Evolutionary conservation across 495 filamentous ascomycete genomes (phyloP).

Genomic region (Polyplosphaeria fusca): DNA sequence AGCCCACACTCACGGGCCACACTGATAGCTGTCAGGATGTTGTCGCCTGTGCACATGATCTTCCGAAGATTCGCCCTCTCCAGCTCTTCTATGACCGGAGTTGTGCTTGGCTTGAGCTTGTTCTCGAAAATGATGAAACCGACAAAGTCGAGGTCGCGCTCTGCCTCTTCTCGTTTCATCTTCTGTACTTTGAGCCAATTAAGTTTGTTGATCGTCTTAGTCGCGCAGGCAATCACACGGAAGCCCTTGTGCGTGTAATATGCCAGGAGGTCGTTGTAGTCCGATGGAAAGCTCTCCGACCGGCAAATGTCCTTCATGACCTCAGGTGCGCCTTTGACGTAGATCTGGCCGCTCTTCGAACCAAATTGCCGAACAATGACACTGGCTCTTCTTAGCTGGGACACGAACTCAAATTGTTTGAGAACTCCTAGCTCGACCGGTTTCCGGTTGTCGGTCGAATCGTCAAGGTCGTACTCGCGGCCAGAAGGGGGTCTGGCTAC

Average conservation of each 20-base stretch:
- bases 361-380: conserved; percentile 87
- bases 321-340: conserved; percentile 96
- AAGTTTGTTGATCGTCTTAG: conserved; percentile 77
- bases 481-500: conserved; percentile 77
- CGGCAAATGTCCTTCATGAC: conserved; percentile 90
- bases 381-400: conserved; percentile 87
- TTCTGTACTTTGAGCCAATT: conserved; percentile 94
- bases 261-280: conserved; percentile 82
- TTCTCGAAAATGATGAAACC: conserved; percentile 99
- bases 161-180: conserved; percentile 80
- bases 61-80: conserved; percentile 78
- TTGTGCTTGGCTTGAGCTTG: conserved; percentile 84
- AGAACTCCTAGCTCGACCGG: conserved; percentile 79
- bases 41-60: conserved; percentile 98
- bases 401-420: conserved; percentile 93
- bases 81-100: conserved; percentile 77
- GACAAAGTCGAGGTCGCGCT: conserved; percentile 76
- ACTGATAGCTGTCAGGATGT: conserved; percentile 95
- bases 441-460: conserved; percentile 40
- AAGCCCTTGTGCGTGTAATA: conserved; percentile 95
- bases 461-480: conserved; percentile 55
- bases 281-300: conserved; percentile 73
- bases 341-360: conserved; percentile 72
- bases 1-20: conserved; percentile 91
- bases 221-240: conserved; percentile 95